Evolutionary conservation across 2,329 filamentous ascomycete genomes (phyloP), one percentile per base, ranked within the genome.

Genomic region (Rhinocladiella mackenziei): DNA sequence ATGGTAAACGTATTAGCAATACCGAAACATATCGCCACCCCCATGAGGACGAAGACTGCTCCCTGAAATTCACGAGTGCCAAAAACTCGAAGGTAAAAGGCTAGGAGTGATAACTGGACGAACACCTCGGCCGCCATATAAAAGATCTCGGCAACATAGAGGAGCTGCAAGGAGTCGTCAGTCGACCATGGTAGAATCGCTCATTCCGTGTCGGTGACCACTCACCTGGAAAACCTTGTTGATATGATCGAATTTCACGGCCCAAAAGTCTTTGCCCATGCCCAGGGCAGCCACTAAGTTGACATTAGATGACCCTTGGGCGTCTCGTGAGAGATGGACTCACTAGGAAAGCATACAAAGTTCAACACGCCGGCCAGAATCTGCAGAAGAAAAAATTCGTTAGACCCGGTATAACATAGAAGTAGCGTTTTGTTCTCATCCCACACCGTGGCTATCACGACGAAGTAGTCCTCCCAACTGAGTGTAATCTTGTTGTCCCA

Each of bases 111-210:
- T 38, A 62, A 56, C 19, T 63, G 60, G 29, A 55, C 62, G 37
- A 67, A 5, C 1, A 70, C 60, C 7, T 74, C 57, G n/a, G 69
- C 59, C 2, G 58, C 36, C 51, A 76, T 73, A 56, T 78, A 76
- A 15, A 74, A 52, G 0, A 65, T 53, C 25, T 66, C 62, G 2
- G 63, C 48, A 22, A 54, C n/a, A 25, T 43, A 48, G 31, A 48
- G 18, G 11, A 25, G 11, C 39, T 48, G 29, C 9, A 18, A 8
- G 23, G 5, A 7, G 23, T 26, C 11, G 11, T n/a, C n/a, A n/a
- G n/a, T n/a, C n/a, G n/a, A n/a, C n/a, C n/a, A 11, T 26, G 23
- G 23, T 26, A 11, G 23, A 11, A 7, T 26, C 23, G 23, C 23
- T 26, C 11, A 26, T 26, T 11, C 23, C 23, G 7, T 11, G 11